These are phyloP conservation scores for Fusarium ambrosium DNA, from an alignment of 2,329 filamentous ascomycete genomes.

Conservation along the genomic window DNA sequence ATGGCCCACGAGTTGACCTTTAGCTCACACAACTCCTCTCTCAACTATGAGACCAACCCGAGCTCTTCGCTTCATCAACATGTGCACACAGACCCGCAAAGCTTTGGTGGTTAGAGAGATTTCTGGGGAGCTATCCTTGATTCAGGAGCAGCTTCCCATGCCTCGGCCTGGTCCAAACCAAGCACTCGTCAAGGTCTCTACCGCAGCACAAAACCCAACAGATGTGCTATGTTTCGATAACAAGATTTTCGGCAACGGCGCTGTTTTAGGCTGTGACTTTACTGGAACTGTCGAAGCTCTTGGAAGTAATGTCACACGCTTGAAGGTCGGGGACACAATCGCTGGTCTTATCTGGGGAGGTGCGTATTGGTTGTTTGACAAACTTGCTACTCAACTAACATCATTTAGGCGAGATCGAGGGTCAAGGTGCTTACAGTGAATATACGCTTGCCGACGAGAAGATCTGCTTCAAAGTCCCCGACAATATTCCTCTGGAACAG, in stretches of 20 bases:
- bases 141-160: not conserved
- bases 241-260: conserved; percentile 53
- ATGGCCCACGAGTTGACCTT: not conserved
- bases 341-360: conserved; percentile 47
- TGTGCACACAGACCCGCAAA: not conserved
- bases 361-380: conserved; percentile 18
- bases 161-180: conserved; percentile 10
- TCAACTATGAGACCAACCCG: not conserved
- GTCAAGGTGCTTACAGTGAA: conserved; percentile 54
- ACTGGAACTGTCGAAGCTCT: conserved; percentile 50
- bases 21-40: not conserved
- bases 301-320: conserved; percentile 38
- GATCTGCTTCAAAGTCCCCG: conserved; percentile 55
- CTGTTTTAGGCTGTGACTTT: conserved; percentile 54
- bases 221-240: conserved; percentile 51
- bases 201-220: conserved; percentile 42
- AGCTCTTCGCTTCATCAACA: not conserved
- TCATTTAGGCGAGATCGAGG: conserved; percentile 34
- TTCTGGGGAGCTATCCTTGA: not conserved
- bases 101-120: not conserved
- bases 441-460: conserved; percentile 56
- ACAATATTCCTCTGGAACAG: conserved; percentile 42
- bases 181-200: conserved; percentile 32
- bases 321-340: conserved; percentile 26
- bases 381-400: not conserved